Evolutionary conservation across 148 eudicot genomes (phyloP), one percentile per base, ranked within the genome.

Genomic region (Rhododendron simsii): DNA sequence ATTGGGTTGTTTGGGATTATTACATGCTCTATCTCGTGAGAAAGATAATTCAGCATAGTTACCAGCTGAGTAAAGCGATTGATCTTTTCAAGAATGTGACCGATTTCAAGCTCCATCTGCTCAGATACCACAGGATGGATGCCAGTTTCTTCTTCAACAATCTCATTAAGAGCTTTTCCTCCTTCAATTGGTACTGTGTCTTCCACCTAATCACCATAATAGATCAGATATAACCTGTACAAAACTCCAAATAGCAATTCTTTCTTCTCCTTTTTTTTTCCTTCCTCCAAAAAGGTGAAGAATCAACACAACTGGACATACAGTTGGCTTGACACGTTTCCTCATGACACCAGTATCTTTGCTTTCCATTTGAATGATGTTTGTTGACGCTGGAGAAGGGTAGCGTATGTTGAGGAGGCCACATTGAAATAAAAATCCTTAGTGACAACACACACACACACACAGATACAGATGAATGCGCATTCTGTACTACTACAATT

Each of bases 31-130:
- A 87, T 47, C 30, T 44, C 10, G 45, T 65, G 21, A 61, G 45
- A 7, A 13, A 61, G 50, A 71, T 55, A 63, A 28, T 59, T 85
- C 84, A 80, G 81, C 55, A 55, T 78, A 74, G 44, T 26, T 93
- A 95, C 99, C 96, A 89, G 90, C 86, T 91, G 91, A 91, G 96
- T 95, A 84, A 93, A 95, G 85, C 87, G 89, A 71, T 93, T 89
- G 78, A 96, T 94, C 91, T 93, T 94, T 81, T 96, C 98, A 84
- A 89, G 95, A 86, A 95, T 93, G 86, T 86, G 87, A 91, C 81
- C 87, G 82, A 95, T 93, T 84, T 93, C 94, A 83, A 87, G 90
- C 90, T 92, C 93, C 94, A 95, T 92, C 84, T 94, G 95, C 90
- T 96, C 96, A 50, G 98, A 94, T 71, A 89, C 91, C 84, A 90